Conservation (phyloP, 345 rosid genomes). For the Arabidopsis arenosa region DNA sequence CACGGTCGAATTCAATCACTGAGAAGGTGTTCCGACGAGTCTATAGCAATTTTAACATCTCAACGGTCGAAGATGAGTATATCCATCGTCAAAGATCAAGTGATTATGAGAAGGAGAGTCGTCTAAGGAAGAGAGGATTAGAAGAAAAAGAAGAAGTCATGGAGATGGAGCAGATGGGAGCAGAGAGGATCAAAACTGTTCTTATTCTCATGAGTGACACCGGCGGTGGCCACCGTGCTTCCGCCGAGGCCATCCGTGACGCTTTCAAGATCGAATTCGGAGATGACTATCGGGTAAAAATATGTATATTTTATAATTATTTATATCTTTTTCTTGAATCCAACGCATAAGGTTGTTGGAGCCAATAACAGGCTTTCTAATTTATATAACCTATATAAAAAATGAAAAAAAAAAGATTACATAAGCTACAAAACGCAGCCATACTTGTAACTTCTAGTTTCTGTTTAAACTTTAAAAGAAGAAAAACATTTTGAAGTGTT, state of each 20-base stretch:
- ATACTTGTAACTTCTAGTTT: not conserved
- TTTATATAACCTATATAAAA: not conserved
- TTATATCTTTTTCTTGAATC: slow-evolving; percentile 26
- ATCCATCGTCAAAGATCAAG: slow-evolving; percentile 18
- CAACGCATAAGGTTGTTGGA: slow-evolving; percentile 20
- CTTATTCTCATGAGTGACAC: slow-evolving; percentile 98
- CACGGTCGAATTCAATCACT: slow-evolving; percentile 60
- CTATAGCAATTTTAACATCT: slow-evolving; percentile 52
- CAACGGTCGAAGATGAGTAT: slow-evolving; percentile 21
- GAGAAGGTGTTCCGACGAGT: slow-evolving; percentile 68
- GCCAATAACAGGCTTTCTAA: not conserved
- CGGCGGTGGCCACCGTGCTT: slow-evolving; percentile 97
- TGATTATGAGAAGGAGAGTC: slow-evolving; percentile 41
- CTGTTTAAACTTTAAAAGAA: not conserved
- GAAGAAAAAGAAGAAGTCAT: slow-evolving; percentile 38
- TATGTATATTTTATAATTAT: not conserved
- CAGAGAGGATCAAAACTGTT: slow-evolving; percentile 82
- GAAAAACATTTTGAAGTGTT: not conserved
- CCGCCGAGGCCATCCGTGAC: slow-evolving; percentile 95
- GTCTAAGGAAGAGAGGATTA: slow-evolving; percentile 48
- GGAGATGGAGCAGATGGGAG: slow-evolving; percentile 93
- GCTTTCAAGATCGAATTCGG: slow-evolving; percentile 82
- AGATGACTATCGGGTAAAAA: slow-evolving; percentile 72
- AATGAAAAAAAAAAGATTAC: not conserved
- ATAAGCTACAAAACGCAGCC: not conserved